Conservation (phyloP, 352 stramenopile genomes). For the Peronospora destructor region DNA sequence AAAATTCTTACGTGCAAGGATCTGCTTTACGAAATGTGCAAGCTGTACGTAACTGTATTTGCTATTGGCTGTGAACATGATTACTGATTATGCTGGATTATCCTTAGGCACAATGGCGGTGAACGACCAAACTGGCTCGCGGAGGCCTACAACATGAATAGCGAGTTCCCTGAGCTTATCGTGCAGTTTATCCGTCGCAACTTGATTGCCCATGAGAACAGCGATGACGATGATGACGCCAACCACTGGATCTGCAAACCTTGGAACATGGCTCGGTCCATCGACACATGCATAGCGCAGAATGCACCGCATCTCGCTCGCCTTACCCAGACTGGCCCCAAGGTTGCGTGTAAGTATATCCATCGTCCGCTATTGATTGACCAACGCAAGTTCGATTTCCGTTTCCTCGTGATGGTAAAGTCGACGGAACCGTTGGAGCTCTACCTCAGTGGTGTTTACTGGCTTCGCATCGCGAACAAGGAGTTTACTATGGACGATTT, state of each 20-base stretch:
- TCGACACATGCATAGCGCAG: conserved; percentile 47
- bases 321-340: conserved; percentile 43
- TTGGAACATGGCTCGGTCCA: conserved; percentile 55
- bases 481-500: conserved; percentile 54
- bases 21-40: conserved; percentile 56
- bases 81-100: not conserved
- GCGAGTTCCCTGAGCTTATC: conserved; percentile 47
- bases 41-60: conserved; percentile 27
- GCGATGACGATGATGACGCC: conserved; percentile 29
- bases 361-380: conserved; percentile 47
- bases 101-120: conserved; percentile 33
- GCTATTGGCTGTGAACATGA: not conserved
- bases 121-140: conserved; percentile 38
- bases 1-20: conserved; percentile 58
- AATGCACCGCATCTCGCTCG: conserved; percentile 40
- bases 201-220: conserved; percentile 22
- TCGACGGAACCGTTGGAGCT: conserved; percentile 42
- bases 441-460: conserved; percentile 47
- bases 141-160: conserved; percentile 52
- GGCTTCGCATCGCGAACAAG: conserved; percentile 50
- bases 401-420: conserved; percentile 53
- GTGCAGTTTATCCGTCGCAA: conserved; percentile 39
- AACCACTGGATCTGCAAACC: conserved; percentile 63
- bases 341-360: conserved; percentile 54
- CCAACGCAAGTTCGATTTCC: conserved; percentile 53